These are phyloP conservation scores for Aureobasidium sp. DNA, from an alignment of 2,329 filamentous ascomycete genomes.

Conservation along the genomic window DNA sequence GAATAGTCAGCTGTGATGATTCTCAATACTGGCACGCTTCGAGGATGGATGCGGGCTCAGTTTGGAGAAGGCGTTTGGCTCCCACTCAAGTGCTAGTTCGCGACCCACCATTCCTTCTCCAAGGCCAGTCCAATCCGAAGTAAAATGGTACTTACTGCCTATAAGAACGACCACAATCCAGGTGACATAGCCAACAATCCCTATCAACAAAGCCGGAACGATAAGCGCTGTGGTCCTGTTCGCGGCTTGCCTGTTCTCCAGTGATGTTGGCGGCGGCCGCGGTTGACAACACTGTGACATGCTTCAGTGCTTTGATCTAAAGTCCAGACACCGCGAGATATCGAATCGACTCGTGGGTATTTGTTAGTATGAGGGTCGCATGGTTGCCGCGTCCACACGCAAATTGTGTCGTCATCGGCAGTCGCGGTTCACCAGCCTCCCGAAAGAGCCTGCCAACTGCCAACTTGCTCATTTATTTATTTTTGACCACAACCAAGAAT, in stretches of 20 bases:
- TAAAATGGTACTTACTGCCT: conserved; percentile 48
- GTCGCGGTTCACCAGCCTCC: conserved; percentile 1
- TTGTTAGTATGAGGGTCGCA: background rate
- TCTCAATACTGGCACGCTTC: background rate
- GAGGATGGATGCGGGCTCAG: background rate
- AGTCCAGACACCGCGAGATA: background rate
- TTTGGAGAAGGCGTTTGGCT: background rate
- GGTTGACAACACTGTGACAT: conserved; percentile 5
- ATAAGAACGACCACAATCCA: conserved; percentile 62
- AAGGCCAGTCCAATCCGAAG: background rate
- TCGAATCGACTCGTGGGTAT: background rate
- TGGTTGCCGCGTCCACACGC: background rate
- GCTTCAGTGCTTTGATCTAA: background rate
- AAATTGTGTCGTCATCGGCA: conserved; percentile 5
- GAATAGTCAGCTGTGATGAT: conserved; percentile 1
- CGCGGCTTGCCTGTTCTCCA: conserved; percentile 23
- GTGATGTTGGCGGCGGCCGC: conserved; percentile 7
- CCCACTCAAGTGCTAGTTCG: background rate
- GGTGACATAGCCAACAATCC: conserved; percentile 58
- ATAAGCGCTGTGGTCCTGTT: conserved; percentile 55
- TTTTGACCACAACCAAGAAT: background rate
- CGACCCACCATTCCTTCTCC: background rate
- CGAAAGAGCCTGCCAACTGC: background rate
- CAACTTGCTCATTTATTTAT: background rate
- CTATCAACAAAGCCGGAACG: conserved; percentile 62